phyloP scores from a whole-genome alignment of 164 flowering plant species.

The Magnolia kwangsiensis region DNA sequence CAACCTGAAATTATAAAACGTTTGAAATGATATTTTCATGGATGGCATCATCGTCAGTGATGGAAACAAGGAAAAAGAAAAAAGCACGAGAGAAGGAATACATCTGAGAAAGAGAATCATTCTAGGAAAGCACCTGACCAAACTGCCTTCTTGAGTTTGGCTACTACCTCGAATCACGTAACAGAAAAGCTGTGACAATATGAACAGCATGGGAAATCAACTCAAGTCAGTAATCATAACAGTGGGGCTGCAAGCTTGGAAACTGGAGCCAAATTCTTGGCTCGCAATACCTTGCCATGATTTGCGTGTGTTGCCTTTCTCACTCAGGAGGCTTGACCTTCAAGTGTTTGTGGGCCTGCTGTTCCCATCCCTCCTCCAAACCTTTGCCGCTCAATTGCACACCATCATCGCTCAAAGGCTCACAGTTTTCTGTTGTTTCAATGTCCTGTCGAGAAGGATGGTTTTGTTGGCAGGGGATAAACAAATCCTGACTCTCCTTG shows the following conservation, averaged over 20 bases:
- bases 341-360: conserved; percentile 31
- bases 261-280: not conserved
- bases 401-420: conserved; percentile 6
- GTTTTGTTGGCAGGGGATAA: conserved; percentile 14
- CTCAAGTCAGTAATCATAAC: not conserved
- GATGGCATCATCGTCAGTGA: too few species aligned
- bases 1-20: too few species aligned
- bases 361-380: conserved; percentile 12
- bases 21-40: too few species aligned
- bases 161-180: too few species aligned
- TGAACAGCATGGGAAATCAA: not conserved
- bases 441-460: not conserved
- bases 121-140: too few species aligned
- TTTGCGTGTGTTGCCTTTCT: not conserved
- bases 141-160: too few species aligned
- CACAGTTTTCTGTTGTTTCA: conserved; percentile 1
- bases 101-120: too few species aligned
- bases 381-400: conserved; percentile 10
- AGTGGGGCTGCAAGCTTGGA: not conserved
- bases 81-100: too few species aligned
- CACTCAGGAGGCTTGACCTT: conserved; percentile 22
- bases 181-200: not conserved
- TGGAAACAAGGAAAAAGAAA: too few species aligned
- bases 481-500: conserved; percentile 10
- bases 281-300: not conserved